These are phyloP conservation scores for Coelastrella sp. DNA, from an alignment of 139 green algal species.

Conservation along the genomic window DNA sequence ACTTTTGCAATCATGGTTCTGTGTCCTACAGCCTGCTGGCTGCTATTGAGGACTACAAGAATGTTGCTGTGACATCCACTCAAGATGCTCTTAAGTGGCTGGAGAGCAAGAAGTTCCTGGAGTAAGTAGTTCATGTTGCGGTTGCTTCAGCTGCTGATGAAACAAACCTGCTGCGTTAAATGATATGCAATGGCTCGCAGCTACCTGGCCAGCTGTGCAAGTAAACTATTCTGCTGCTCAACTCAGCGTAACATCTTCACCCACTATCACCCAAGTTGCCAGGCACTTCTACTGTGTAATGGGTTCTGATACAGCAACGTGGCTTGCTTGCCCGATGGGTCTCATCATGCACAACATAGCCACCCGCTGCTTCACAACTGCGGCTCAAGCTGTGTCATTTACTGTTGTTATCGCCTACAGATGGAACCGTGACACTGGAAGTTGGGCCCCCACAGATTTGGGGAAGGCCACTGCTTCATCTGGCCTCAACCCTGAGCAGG, in stretches of 20 bases:
- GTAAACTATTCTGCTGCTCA: no score
- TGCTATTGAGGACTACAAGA: constrained; percentile 55
- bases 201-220: not conserved
- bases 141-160: no score
- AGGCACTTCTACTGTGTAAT: no score
- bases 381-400: no score
- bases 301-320: no score
- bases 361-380: no score
- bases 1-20: no score
- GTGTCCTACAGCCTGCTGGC: constrained; percentile 86
- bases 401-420: not conserved
- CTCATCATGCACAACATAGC: no score
- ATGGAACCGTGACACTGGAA: constrained; percentile 46
- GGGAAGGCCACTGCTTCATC: constrained; percentile 75
- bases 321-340: no score
- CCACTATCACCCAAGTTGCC: no score
- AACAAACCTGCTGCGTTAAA: no score
- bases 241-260: no score
- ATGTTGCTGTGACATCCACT: constrained; percentile 60
- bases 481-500: constrained; percentile 73
- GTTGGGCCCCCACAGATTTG: constrained; percentile 63
- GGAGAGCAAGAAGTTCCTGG: constrained; percentile 57
- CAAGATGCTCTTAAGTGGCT: constrained; percentile 77
- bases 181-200: not conserved
- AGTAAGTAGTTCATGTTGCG: not conserved